Base-by-base conservation (phyloP, 805 yeast species). In the Myxozyma sirexii region DNA sequence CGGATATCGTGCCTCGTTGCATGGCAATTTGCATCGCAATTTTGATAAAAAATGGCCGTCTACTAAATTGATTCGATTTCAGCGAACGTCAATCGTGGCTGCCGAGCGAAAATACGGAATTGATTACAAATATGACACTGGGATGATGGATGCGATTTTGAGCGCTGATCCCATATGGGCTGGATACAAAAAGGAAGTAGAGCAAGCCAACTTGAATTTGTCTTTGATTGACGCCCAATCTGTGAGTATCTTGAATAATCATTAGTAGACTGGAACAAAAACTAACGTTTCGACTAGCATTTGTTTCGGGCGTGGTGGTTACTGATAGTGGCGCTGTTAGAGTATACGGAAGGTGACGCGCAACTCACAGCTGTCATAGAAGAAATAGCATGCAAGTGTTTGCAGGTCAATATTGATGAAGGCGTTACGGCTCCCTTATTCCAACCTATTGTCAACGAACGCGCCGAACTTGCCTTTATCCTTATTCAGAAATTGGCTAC, bases 301-400 rank as follows among this genome's bases (percentile, higher is more conserved):
- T 81, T 88, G 21, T 87, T 90, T 2, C 86, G 86, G 67, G 81
- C 96, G 0, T 84, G 89, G 81, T 91, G 93, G 51, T 90, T 94
- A 1, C 75, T 91, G 35, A 63, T 90, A 23, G 84, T 93, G 0
- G 82, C 93, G 0, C 53, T 85, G 76, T 60, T 79, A 7, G 69
- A 71, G n/a, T 60, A 69, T 7, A 69, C 76, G 0, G 77, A 75
- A 64, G 66, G 74, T 67, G 72, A 49, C 4, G 60, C 61, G 5
- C 46, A 50, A 15, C 35, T 56, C 8, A 44, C 65, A 2, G 48
- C 60, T 24, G 53, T 47, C 2, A 58, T 70, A 7, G 63, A 56
- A 10, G 41, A 72, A 7, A 68, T 79, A 46, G 84, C 84, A 0
- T 69, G 77, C 7, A 73, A 77, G 29, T 74, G 90, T n/a, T 73